Percentiles rank a stretch among this genome's conserved stretches.
Conservation (phyloP, 2,329 filamentous ascomycete species). For the Cryphonectria japonica region DNA sequence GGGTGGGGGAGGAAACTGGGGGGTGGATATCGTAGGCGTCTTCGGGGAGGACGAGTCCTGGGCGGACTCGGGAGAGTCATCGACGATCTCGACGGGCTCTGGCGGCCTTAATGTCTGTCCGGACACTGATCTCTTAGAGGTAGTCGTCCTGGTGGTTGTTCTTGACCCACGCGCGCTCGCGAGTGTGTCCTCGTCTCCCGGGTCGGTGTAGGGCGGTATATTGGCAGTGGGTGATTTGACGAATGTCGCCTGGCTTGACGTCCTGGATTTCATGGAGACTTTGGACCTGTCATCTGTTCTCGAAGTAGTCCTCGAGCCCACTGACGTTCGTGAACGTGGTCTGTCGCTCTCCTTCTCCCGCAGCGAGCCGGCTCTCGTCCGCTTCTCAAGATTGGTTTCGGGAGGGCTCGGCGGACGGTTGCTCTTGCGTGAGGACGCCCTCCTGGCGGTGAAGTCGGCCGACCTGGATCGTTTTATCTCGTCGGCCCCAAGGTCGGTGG, state of each 20-base stretch:
- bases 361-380: conserved; percentile 39
- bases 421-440: conserved; percentile 45
- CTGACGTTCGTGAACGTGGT: conserved; percentile 43
- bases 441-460: conserved; percentile 43
- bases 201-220: conserved; percentile 11
- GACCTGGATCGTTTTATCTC: conserved; percentile 54
- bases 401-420: conserved; percentile 65
- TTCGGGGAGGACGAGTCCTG: conserved; percentile 59
- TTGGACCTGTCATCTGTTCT: conserved; percentile 55
- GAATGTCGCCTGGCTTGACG: conserved; percentile 62
- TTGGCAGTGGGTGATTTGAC: conserved; percentile 43
- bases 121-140: conserved; percentile 45
- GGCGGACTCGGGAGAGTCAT: conserved; percentile 55
- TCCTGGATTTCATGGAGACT: conserved; percentile 57
- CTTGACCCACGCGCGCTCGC: conserved; percentile 22
- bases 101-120: conserved; percentile 33
- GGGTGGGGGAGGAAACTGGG: conserved; percentile 53
- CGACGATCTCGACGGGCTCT: conserved; percentile 47
- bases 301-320: conserved; percentile 41
- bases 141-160: conserved; percentile 15
- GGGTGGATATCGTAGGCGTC: conserved; percentile 59
- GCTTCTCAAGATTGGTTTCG: conserved; percentile 61
- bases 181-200: conserved; percentile 32
- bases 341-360: conserved; percentile 41
- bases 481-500: conserved; percentile 67